Evolutionary conservation across 176 grass and related monocot genomes (phyloP).

Genomic region (Carex myosuroides): DNA sequence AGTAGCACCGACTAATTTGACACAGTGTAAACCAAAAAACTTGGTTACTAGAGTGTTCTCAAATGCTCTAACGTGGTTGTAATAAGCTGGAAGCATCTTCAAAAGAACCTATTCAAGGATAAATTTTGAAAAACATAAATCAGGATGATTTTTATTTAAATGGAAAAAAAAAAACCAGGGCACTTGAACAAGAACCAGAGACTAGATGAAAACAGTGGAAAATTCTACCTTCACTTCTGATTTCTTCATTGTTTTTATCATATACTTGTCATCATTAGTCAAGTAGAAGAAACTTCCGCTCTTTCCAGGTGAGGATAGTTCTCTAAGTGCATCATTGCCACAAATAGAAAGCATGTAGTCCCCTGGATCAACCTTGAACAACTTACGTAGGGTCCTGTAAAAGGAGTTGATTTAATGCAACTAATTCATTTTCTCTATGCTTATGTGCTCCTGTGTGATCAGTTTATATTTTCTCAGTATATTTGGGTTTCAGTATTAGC

Average conservation of each 20-base stretch:
- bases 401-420: background rate
- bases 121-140: slow-evolving; percentile 7
- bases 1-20: slow-evolving; percentile 69
- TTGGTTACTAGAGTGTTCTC: slow-evolving; percentile 68
- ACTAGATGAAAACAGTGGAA: background rate
- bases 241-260: slow-evolving; percentile 94
- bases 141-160: background rate
- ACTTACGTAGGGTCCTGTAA: slow-evolving; percentile 49
- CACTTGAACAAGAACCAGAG: background rate
- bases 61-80: slow-evolving; percentile 57
- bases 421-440: background rate
- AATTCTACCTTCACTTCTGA: slow-evolving; percentile 59
- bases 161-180: background rate
- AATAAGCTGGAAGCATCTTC: slow-evolving; percentile 83
- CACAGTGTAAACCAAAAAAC: slow-evolving; percentile 75
- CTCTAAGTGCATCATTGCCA: slow-evolving; percentile 50
- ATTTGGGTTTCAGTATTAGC: background rate
- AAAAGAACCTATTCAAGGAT: slow-evolving; percentile 51
- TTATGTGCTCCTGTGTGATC: background rate
- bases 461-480: background rate
- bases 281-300: slow-evolving; percentile 87
- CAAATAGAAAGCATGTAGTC: slow-evolving; percentile 79
- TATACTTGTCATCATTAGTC: slow-evolving; percentile 65
- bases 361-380: slow-evolving; percentile 57
- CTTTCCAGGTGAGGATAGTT: slow-evolving; percentile 61